phyloP scores from a whole-genome alignment of 352 stramenopile genomes.

The Globisporangium paroecandrum region DNA sequence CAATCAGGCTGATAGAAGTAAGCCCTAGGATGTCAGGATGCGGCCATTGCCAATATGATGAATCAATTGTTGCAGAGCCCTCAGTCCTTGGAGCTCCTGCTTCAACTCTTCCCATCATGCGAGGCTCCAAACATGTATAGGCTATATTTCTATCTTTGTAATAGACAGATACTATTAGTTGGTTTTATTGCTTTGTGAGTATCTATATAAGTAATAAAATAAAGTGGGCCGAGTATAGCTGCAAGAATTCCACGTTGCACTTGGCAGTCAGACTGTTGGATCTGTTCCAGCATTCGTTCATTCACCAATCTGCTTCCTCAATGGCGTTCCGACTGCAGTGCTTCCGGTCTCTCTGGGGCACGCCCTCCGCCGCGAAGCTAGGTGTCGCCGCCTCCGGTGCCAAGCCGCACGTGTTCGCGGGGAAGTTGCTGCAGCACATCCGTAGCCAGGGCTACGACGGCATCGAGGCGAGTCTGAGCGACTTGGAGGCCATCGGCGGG shows the following conservation, averaged over 20 bases:
- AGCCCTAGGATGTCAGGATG: neutral
- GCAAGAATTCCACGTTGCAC: neutral
- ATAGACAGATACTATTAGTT: neutral
- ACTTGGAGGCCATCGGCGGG: constrained; percentile 52
- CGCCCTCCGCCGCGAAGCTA: constrained; percentile 34
- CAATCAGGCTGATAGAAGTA: neutral
- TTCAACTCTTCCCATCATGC: neutral
- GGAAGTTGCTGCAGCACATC: constrained; percentile 36
- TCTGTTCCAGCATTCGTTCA: neutral
- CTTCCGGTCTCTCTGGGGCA: constrained; percentile 63
- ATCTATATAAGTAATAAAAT: too few species aligned
- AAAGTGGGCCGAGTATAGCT: neutral
- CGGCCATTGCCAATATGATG: neutral
- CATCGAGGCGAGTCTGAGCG: constrained; percentile 66
- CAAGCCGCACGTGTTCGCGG: constrained; percentile 24
- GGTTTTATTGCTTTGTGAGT: too few species aligned
- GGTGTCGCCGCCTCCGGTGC: constrained; percentile 11
- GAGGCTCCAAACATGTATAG: neutral
- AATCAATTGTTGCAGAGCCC: neutral
- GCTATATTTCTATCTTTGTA: neutral
- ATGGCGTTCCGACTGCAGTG: constrained; percentile 31
- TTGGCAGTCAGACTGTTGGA: neutral
- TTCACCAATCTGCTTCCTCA: neutral
- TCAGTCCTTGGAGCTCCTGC: neutral
- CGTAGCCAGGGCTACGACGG: constrained; percentile 53